A percentile compares a stretch with the other conserved stretches of the same genome.
These are phyloP conservation scores for Candida oleophila DNA, from an alignment of 805 yeast species.

Conservation along the genomic window DNA sequence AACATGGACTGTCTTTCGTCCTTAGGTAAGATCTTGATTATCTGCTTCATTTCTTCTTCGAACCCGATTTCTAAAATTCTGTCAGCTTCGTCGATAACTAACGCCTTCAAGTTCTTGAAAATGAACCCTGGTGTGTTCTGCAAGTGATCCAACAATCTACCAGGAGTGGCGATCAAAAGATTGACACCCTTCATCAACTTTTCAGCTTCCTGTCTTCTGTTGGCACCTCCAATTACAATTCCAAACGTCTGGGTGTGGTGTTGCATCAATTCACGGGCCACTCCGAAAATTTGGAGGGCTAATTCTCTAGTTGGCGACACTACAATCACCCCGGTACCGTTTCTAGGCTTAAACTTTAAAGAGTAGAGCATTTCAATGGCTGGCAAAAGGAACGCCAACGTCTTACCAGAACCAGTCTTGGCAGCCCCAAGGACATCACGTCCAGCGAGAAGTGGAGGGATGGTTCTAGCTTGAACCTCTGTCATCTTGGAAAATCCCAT, in stretches of 20 bases:
- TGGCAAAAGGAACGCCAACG: slow-evolving; percentile 92
- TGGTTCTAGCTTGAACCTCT: slow-evolving; percentile 90
- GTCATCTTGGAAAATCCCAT: slow-evolving; percentile 96
- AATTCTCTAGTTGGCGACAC: slow-evolving; percentile 97
- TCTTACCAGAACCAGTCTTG: slow-evolving; percentile 98
- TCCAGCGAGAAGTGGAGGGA: slow-evolving; percentile 95
- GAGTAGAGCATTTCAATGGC: slow-evolving; percentile 91
- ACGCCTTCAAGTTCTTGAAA: slow-evolving; percentile 89
- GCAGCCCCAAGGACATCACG: slow-evolving; percentile 99
- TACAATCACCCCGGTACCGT: slow-evolving; percentile 95
- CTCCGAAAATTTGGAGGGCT: slow-evolving; percentile 97
- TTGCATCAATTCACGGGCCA: slow-evolving; percentile 91
- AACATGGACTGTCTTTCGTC: slow-evolving; percentile 95
- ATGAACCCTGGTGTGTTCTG: slow-evolving; percentile 94
- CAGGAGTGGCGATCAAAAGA: slow-evolving; percentile 93
- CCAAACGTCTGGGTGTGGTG: slow-evolving; percentile 92
- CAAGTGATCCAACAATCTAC: slow-evolving; percentile 92
- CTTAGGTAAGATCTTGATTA: slow-evolving; percentile 87
- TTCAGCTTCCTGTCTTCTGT: slow-evolving; percentile 96
- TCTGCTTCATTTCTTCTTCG: slow-evolving; percentile 98
- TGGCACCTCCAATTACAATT: slow-evolving; percentile 97
- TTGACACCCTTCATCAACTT: slow-evolving; percentile 93
- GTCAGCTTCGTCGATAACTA: slow-evolving; percentile 97
- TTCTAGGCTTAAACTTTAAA: slow-evolving; percentile 92
- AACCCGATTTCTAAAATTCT: slow-evolving; percentile 96